Conservation (phyloP, 148 eudicot species). For the Cornus suecica region DNA sequence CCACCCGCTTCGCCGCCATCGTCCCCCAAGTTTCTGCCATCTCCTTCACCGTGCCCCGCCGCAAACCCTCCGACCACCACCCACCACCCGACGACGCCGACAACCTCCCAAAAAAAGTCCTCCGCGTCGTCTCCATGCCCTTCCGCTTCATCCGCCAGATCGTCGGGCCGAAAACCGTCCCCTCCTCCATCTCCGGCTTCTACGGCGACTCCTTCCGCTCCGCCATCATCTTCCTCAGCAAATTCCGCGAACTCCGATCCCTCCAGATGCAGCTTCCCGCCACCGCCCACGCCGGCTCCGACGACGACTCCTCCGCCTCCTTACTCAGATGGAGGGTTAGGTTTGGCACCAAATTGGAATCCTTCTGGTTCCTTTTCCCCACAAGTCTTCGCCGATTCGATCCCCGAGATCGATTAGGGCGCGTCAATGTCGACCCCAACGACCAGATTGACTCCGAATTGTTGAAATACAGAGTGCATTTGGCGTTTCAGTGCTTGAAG, state of each 20-base stretch:
- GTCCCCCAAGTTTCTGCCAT: not conserved
- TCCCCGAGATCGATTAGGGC: too few relatives aligned
- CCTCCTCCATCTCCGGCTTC: not conserved
- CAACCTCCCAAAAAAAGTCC: not conserved
- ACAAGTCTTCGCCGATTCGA: not conserved
- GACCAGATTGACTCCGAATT: too few relatives aligned
- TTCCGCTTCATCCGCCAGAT: conserved; percentile 4
- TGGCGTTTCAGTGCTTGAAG: not conserved
- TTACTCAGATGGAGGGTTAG: not conserved
- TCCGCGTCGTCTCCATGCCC: not conserved
- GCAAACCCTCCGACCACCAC: not conserved
- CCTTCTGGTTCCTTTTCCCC: not conserved
- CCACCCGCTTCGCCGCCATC: not conserved
- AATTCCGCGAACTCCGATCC: not conserved
- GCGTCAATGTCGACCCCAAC: too few relatives aligned
- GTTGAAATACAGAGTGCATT: not conserved
- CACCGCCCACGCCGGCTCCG: not conserved
- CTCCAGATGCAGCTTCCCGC: not conserved
- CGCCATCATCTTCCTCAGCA: not conserved
- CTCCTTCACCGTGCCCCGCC: not conserved
- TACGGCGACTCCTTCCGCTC: not conserved
- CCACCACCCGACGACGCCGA: too few relatives aligned
- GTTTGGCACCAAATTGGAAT: not conserved
- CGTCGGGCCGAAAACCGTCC: not conserved
- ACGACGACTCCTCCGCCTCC: too few relatives aligned